Percentiles rank a stretch among this genome's conserved stretches.
These are phyloP conservation scores for Coemansia aciculifera DNA, from an alignment of 192 early-diverging fungal species.

Conservation along the genomic window DNA sequence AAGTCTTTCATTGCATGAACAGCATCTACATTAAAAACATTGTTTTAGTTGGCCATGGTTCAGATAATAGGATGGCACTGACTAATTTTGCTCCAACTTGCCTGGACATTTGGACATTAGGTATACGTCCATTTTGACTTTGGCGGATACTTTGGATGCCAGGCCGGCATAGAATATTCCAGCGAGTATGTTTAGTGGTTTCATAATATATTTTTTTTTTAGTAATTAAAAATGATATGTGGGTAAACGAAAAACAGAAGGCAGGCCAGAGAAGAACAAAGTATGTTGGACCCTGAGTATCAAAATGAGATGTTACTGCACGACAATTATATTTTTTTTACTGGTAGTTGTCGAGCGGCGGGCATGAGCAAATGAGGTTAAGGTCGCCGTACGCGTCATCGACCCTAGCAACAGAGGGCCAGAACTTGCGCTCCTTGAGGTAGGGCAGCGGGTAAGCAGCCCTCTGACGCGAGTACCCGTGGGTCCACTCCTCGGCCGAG, in stretches of 20 bases:
- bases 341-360: slow-evolving; percentile 82
- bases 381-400: slow-evolving; percentile 96
- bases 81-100: not conserved
- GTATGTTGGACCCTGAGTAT: not conserved
- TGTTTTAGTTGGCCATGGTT: not conserved
- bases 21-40: slow-evolving; percentile 26
- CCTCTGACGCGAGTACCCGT: slow-evolving; percentile 79
- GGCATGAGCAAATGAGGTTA: slow-evolving; percentile 95
- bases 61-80: not conserved
- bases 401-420: slow-evolving; percentile 88
- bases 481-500: slow-evolving; percentile 81
- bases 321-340: slow-evolving; percentile 8
- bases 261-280: too few relatives aligned
- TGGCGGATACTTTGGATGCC: slow-evolving; percentile 12
- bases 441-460: slow-evolving; percentile 89
- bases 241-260: not conserved
- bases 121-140: slow-evolving; percentile 42
- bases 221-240: not conserved
- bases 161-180: not conserved
- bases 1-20: slow-evolving; percentile 42
- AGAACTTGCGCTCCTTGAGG: slow-evolving; percentile 92
- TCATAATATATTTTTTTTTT: not conserved
- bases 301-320: slow-evolving; percentile 14
- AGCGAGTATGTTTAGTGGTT: not conserved
- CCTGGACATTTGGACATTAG: slow-evolving; percentile 53